phyloP scores from a whole-genome alignment of 2,329 filamentous ascomycete genomes.

The Epichloe bromicola region DNA sequence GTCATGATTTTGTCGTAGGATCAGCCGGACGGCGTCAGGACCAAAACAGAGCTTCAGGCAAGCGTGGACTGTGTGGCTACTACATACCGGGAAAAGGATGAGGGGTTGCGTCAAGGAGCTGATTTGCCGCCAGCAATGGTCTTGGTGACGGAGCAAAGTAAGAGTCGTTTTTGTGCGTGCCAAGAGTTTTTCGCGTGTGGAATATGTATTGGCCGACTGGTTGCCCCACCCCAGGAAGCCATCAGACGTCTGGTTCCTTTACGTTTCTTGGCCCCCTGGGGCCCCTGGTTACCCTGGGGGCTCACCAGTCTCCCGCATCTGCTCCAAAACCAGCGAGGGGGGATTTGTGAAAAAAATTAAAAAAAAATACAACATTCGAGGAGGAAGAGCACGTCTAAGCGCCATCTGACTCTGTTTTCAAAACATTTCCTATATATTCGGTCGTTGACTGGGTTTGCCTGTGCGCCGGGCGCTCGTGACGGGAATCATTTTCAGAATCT shows the following conservation, averaged over 20 bases:
- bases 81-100: constrained; percentile 22
- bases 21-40: background rate
- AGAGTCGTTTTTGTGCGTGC: constrained; percentile 32
- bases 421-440: too few relatives aligned
- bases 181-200: constrained; percentile 31
- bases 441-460: too few relatives aligned
- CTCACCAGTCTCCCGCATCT: background rate
- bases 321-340: background rate
- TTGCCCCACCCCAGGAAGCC: constrained; percentile 5
- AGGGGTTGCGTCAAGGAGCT: constrained; percentile 20
- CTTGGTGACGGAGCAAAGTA: constrained; percentile 22
- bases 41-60: background rate
- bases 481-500: too few relatives aligned
- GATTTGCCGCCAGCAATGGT: constrained; percentile 22
- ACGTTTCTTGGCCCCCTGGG: background rate
- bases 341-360: too few relatives aligned
- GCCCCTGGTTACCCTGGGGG: background rate
- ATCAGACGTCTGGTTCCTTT: background rate
- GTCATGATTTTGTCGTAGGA: background rate
- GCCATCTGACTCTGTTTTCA: too few relatives aligned
- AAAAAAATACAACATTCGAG: too few relatives aligned
- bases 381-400: too few relatives aligned
- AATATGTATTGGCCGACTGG: constrained; percentile 24
- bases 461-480: too few relatives aligned
- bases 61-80: constrained; percentile 2